phyloP scores from a whole-genome alignment of 2,329 filamentous ascomycete genomes.

The Colletotrichum navitas region DNA sequence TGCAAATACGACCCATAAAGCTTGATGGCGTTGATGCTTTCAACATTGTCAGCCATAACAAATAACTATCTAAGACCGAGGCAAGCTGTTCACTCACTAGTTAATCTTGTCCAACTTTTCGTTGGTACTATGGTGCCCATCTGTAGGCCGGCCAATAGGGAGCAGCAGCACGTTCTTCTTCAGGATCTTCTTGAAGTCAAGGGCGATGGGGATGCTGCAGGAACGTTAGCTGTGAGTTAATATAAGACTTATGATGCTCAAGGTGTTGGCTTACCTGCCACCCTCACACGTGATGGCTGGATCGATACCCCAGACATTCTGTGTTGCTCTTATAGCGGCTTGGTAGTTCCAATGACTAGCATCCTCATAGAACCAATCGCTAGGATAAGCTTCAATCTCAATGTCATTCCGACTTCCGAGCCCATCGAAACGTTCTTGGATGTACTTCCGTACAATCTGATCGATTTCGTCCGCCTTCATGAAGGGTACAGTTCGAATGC shows the following conservation, averaged over 20 bases:
- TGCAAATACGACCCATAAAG: constrained; percentile 93
- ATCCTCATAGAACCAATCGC: constrained; percentile 98
- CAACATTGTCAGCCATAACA: background rate
- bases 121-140: constrained; percentile 97
- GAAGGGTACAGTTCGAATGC: constrained; percentile 95
- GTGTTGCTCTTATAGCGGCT: constrained; percentile 91
- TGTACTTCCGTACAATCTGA: constrained; percentile 83
- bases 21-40: constrained; percentile 90
- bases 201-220: constrained; percentile 88
- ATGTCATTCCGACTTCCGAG: constrained; percentile 92
- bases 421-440: constrained; percentile 86
- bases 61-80: fast-evolving
- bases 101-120: constrained; percentile 98
- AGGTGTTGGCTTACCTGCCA: constrained; percentile 72
- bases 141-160: constrained; percentile 97
- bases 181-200: constrained; percentile 97
- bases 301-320: constrained; percentile 92
- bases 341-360: constrained; percentile 99
- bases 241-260: background rate
- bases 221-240: fast-evolving
- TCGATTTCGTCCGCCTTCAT: constrained; percentile 96
- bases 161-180: constrained; percentile 96
- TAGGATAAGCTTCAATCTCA: constrained; percentile 86
- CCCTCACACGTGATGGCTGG: constrained; percentile 97
- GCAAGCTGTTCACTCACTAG: constrained; percentile 63